A percentile compares a stretch with the other conserved stretches of the same genome.
Evolutionary conservation across 176 grass and related monocot species (phyloP).

Genomic region (Areca catechu): DNA sequence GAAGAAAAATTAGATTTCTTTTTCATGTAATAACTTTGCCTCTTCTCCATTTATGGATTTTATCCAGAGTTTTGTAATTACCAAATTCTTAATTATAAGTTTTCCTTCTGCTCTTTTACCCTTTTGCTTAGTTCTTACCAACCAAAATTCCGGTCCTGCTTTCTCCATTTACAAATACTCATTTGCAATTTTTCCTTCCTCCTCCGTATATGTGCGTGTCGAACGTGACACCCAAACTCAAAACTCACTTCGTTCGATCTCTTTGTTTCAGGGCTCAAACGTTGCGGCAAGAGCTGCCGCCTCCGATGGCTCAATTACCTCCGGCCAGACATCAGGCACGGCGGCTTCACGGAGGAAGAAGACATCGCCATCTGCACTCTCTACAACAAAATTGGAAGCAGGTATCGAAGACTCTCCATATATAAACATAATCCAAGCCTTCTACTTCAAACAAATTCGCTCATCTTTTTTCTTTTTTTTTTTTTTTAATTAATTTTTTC

Average conservation of each 20-base stretch:
- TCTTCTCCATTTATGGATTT: too few species aligned
- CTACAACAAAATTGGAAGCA: conserved; percentile 17
- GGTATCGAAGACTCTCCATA: neutral
- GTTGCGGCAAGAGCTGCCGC: conserved; percentile 19
- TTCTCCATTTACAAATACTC: too few species aligned
- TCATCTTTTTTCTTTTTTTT: neutral
- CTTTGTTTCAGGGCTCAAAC: conserved; percentile 5
- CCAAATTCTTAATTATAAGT: too few species aligned
- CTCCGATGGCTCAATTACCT: conserved; percentile 22
- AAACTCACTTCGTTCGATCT: neutral
- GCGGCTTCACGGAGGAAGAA: conserved; percentile 18
- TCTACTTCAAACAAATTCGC: neutral
- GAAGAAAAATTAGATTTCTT: too few species aligned
- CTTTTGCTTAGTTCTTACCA: too few species aligned
- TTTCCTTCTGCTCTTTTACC: too few species aligned
- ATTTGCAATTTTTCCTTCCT: too few species aligned
- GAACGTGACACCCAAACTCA: neutral
- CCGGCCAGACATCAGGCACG: conserved; percentile 14
- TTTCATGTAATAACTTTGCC: neutral
- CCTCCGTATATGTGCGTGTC: too few species aligned
- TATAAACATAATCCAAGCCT: too few species aligned
- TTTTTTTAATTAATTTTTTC: neutral
- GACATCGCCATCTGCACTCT: conserved; percentile 10
- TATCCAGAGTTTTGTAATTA: too few species aligned
- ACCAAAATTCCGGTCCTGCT: too few species aligned